Base-by-base conservation (phyloP, 108 stramenopile species). In the Nitzschia inconspicua region DNA sequence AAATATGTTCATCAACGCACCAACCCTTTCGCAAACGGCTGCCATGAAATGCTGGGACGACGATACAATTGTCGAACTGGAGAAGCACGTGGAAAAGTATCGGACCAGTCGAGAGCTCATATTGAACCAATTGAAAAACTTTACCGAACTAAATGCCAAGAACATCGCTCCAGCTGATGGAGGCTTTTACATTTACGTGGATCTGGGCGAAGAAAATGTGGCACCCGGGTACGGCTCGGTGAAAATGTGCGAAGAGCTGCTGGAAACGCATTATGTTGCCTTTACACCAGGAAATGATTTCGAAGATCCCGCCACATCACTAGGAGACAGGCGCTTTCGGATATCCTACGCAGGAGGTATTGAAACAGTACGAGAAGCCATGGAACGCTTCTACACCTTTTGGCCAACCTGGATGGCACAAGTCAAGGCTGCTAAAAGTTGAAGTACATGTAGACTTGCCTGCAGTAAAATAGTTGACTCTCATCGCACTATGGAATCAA, bases 1-100 rank as follows among this genome's bases (percentile, higher is more conserved):
- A 75, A 96, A 94, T 59, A 87, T 96, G 85, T 96, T 91, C 53
- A 93, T 96, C 60, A 94, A 93, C 72, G 91, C 95, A 25, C 95
- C 95, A 24, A 94, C 93, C 5, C 76, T 96, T 20, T 87, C 86
- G 6, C 95, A 96, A 60, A 80, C 82, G 8, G 95, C 93, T 0
- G 95, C 93, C 4, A 24, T 91, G 28, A 58, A 75, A 24, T 91
- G 88, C 56, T 94, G 89, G 82, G 86, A 95, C 20, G 63, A 51
- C 1, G 83, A 79, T 3, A 82, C 88, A 16, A 78, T 76, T 61
- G 60, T 57, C 23, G 93, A 93, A 53, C 60, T 96, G 29, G 86
- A 94, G 46, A 60, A 42, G 11, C 89, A 94, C 44, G 88, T 96
- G 3, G 53, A 47, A 24, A 86, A 82, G 26, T 96, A 96, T 58